phyloP scores from a whole-genome alignment of 495 filamentous ascomycete genomes.

The Neohortaea acidophila region DNA sequence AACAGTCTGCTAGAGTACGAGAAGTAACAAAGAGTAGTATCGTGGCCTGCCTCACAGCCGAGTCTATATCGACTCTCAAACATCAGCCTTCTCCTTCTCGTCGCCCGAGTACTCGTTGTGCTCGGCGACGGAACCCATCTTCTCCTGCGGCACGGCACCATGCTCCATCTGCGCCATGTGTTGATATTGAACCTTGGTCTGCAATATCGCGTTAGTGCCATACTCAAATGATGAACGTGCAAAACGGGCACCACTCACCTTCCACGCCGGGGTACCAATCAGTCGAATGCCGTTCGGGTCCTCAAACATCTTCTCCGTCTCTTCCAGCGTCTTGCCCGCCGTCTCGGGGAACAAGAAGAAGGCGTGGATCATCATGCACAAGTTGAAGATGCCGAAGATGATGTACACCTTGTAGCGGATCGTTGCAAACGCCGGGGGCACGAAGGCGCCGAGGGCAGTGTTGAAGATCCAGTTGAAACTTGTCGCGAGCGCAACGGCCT shows the following conservation, averaged over 20 bases:
- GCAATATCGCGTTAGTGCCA: too few relatives aligned
- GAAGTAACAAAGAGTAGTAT: too few relatives aligned
- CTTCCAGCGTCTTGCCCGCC: slow-evolving; percentile 65
- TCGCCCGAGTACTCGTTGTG: neutral
- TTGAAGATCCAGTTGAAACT: slow-evolving; percentile 49
- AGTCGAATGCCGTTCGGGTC: slow-evolving; percentile 42
- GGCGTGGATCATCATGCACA: slow-evolving; percentile 55
- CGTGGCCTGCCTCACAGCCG: too few relatives aligned
- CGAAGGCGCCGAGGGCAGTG: slow-evolving; percentile 65
- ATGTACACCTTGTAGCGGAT: slow-evolving; percentile 49
- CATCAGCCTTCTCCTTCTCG: neutral
- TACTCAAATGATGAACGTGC: too few relatives aligned
- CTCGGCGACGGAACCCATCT: slow-evolving; percentile 4
- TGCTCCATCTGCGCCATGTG: slow-evolving; percentile 6
- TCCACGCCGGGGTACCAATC: slow-evolving; percentile 56
- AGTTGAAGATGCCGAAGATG: slow-evolving; percentile 62
- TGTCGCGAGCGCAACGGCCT: slow-evolving; percentile 18
- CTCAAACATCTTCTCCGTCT: slow-evolving; percentile 58
- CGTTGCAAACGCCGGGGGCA: slow-evolving; percentile 56
- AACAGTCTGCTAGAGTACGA: too few relatives aligned
- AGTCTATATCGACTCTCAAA: neutral
- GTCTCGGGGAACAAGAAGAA: slow-evolving; percentile 77
- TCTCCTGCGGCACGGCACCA: slow-evolving; percentile 9
- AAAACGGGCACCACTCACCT: slow-evolving; percentile 41
- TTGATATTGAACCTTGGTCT: slow-evolving; percentile 14